Base-by-base conservation (phyloP, 1,139 yeast species). In the Suhomyces bolitotheri region DNA sequence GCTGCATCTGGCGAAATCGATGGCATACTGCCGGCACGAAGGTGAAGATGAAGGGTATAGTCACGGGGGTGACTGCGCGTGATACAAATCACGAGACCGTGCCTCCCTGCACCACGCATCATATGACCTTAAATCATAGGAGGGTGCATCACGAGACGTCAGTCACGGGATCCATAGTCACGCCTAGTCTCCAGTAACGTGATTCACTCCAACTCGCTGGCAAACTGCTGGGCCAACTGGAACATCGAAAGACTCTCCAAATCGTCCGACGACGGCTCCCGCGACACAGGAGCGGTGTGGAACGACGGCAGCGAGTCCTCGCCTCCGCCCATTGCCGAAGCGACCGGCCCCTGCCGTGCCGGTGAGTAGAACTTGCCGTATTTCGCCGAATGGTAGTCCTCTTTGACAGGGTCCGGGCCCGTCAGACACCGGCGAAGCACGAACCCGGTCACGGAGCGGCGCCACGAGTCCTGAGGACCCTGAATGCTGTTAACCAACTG, bases 161-260 rank as follows among this genome's bases (percentile, higher is more conserved):
- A n/a, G n/a, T n/a, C n/a, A n/a, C n/a, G n/a, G n/a, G n/a, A n/a
- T n/a, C n/a, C n/a, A n/a, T n/a, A n/a, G n/a, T n/a, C n/a, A n/a
- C n/a, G n/a, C n/a, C n/a, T n/a, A n/a, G n/a, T n/a, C n/a, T n/a
- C n/a, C n/a, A n/a, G n/a, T n/a, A n/a, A n/a, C n/a, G n/a, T n/a
- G n/a, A n/a, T n/a, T n/a, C n/a, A n/a, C n/a, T 19, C 31, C 20
- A 36, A 39, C 30, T 54, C 57, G 29, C 49, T 50, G n/a, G 55
- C 58, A 45, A 60, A 60, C 38, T 48, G 45, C 40, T 59, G 59
- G 5, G 64, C 64, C 7, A 53, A 52, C 30, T 46, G 41, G 31
- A 56, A 48, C 19, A 58, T 40, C 10, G 53, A 49, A 17, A 46
- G 35, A 27, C 42, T 41, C 7, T 51, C 47, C 7, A 44, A 28